A percentile compares a stretch with the other conserved stretches of the same genome.
Evolutionary conservation across 495 filamentous ascomycete genomes (phyloP).

Genomic region (Neurospora sp.): DNA sequence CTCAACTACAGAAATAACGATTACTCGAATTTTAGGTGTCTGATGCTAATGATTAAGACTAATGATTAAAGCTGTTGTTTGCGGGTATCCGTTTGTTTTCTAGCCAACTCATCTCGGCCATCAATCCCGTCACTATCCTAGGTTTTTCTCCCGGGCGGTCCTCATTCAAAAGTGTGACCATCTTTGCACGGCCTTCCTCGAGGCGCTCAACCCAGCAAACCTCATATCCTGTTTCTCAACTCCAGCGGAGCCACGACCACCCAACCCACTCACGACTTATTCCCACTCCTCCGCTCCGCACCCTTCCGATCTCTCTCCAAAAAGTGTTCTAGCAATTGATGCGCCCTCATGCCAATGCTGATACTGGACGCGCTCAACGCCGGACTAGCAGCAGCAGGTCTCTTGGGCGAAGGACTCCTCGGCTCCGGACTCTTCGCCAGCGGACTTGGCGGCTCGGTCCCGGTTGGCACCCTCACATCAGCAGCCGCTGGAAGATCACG

Average conservation of each 20-base stretch:
- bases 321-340: slow-evolving; percentile 15
- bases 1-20: not conserved
- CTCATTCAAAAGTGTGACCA: too few species aligned
- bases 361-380: not conserved
- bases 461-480: not conserved
- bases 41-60: not conserved
- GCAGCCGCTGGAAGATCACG: not conserved
- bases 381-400: not conserved
- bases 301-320: slow-evolving; percentile 10
- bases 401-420: not conserved
- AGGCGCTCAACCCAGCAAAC: too few species aligned
- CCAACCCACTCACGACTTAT: not conserved
- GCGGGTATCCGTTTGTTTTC: not conserved
- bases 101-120: not conserved
- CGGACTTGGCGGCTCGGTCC: not conserved
- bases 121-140: not conserved
- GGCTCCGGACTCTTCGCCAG: not conserved
- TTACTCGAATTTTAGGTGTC: not conserved
- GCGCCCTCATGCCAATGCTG: slow-evolving; percentile 3
- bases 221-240: too few species aligned
- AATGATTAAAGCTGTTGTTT: not conserved
- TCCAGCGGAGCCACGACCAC: not conserved
- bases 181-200: too few species aligned
- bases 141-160: too few species aligned
- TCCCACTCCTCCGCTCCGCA: not conserved